Evolutionary conservation across 148 eudicot species (phyloP), one percentile per base, ranked within the genome.

Genomic region (Pharnaceum exiguum): DNA sequence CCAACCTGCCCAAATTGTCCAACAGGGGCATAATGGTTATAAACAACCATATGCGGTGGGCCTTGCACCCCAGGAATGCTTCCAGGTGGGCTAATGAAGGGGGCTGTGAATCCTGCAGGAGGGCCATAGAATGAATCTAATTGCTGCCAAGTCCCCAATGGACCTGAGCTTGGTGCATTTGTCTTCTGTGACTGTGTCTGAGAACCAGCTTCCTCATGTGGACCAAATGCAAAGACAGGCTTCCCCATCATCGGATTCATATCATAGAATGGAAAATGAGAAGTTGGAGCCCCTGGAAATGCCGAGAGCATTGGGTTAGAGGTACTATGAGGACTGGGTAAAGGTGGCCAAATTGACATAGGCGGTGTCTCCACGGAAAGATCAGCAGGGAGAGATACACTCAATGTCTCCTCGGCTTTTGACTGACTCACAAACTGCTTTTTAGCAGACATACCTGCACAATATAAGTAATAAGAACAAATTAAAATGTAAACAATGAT

Each of bases 1-100:
- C 99, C 99, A 55, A 88, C 96, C 72, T 88, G 96, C 42, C 96
- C 95, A 55, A 77, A 91, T 63, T 86, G 98, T 43, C 98, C 98
- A 37, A 89, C 91, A 22, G 96, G 96, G 26, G 95, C 80, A 71
- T 85, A 93, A 78, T 93, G 99, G 72, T 93, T 89, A 74, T 93
- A 93, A 30, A 93, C 83, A 47, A 89, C 95, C 99, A 93, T 93
- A 60, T 85, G 96, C 1, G 95, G 90, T 13, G 95, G 91, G 22
- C 81, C 88, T 72, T 85, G 98, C 28, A 85, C 94, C 21, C 87
- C 93, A 12, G 89, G 81, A 44, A 90, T 80, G 38, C 87, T 84
- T 54, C 97, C 93, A 62, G 89, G 85, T 31, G 93, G 81, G 63
- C 81, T 82, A 21, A 91, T 81, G 75, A 77, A 91, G 59, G 98